phyloP scores from a whole-genome alignment of 2,329 filamentous ascomycete genomes.

The Pyrenochaeta sp. region DNA sequence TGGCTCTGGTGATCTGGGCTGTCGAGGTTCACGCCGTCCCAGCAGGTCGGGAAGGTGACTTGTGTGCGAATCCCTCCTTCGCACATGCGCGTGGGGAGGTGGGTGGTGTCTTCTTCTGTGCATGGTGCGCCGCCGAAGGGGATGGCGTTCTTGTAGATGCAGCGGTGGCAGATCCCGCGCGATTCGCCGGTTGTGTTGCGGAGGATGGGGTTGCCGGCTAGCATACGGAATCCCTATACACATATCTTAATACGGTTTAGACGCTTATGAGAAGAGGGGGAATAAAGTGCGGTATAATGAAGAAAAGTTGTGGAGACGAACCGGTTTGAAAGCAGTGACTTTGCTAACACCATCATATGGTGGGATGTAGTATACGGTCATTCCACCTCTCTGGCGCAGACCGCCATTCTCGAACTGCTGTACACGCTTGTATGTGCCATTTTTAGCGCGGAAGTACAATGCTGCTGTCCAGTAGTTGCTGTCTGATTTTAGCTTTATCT shows the following conservation, averaged over 20 bases:
- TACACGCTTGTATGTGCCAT: slow-evolving; percentile 43
- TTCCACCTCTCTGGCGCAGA: slow-evolving; percentile 36
- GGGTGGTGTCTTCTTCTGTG: slow-evolving; percentile 48
- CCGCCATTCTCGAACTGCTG: slow-evolving; percentile 34
- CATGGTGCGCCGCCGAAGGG: slow-evolving; percentile 51
- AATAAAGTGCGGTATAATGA: background rate
- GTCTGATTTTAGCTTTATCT: background rate
- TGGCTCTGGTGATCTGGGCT: slow-evolving; percentile 65
- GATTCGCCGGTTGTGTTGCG: slow-evolving; percentile 40
- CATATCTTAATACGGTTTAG: too few species aligned
- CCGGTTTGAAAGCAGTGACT: slow-evolving; percentile 38
- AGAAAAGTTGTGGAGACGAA: slow-evolving; percentile 10
- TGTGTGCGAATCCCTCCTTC: slow-evolving; percentile 55
- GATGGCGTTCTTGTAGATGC: slow-evolving; percentile 37
- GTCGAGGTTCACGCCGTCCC: slow-evolving; percentile 61
- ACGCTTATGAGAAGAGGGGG: background rate
- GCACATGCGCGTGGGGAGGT: slow-evolving; percentile 49
- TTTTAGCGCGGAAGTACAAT: slow-evolving; percentile 38
- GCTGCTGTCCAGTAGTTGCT: slow-evolving; percentile 44
- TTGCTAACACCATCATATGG: slow-evolving; percentile 39
- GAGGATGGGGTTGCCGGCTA: slow-evolving; percentile 51
- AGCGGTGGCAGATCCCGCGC: slow-evolving; percentile 42
- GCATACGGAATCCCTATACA: slow-evolving; percentile 57
- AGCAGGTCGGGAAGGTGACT: slow-evolving; percentile 60
- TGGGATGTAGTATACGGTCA: slow-evolving; percentile 44